phyloP scores from a whole-genome alignment of 1,139 yeast genomes.

The Meyerozyma guilliermondii region DNA sequence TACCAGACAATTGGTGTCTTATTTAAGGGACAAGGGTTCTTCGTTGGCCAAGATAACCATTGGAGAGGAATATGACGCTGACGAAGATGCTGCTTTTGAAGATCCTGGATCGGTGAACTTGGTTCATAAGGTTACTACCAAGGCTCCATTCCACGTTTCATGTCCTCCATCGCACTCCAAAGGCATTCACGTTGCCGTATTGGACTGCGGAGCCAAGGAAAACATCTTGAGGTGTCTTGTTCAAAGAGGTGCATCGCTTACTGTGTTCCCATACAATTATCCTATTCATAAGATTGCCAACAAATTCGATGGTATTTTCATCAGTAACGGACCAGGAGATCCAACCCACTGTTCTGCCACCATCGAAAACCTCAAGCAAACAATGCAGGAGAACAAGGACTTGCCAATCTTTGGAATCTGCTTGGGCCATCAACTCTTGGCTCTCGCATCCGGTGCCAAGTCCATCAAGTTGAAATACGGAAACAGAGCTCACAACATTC shows the following conservation, averaged over 20 bases:
- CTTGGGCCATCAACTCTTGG: conserved; percentile 92
- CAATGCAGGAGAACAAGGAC: conserved; percentile 57
- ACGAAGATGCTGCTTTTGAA: conserved; percentile 84
- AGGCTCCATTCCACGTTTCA: conserved; percentile 85
- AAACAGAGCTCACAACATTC: conserved; percentile 97
- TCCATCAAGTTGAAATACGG: conserved; percentile 93
- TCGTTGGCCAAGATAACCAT: conserved; percentile 84
- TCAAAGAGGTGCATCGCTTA: conserved; percentile 90
- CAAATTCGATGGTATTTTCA: conserved; percentile 90
- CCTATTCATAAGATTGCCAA: conserved; percentile 88
- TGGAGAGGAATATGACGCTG: conserved; percentile 88
- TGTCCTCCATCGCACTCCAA: conserved; percentile 57
- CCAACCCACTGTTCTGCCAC: conserved; percentile 91
- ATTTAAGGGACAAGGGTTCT: conserved; percentile 92
- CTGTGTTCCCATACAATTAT: conserved; percentile 94
- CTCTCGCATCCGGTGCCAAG: conserved; percentile 90
- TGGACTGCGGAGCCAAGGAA: conserved; percentile 98
- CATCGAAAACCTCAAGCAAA: conserved; percentile 64
- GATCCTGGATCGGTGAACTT: conserved; percentile 91
- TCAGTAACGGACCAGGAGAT: conserved; percentile 98
- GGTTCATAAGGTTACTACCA: conserved; percentile 92
- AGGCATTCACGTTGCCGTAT: conserved; percentile 76
- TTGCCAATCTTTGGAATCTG: conserved; percentile 97
- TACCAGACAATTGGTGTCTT: conserved; percentile 89
- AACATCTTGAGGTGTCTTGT: conserved; percentile 91